A percentile compares a stretch with the other conserved stretches of the same genome.
Conservation (phyloP, 441 rosid species). For the Gossypium laxum region DNA sequence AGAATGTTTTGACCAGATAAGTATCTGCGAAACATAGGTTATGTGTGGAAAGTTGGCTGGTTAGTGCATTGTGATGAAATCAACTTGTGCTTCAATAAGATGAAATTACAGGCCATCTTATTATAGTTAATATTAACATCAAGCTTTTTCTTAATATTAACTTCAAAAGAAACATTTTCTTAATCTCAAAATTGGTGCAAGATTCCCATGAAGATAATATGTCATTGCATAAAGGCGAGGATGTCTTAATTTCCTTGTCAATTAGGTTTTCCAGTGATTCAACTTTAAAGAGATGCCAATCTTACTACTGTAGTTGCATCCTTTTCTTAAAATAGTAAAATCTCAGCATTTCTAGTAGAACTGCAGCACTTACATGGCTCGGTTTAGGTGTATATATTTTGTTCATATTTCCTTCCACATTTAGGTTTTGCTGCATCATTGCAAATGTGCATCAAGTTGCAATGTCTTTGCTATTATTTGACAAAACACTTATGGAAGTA, state of each 20-base stretch:
- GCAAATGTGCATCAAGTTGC: not conserved
- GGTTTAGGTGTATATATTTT: not conserved
- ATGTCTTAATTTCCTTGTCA: not conserved
- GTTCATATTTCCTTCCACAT: not conserved
- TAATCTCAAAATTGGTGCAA: not conserved
- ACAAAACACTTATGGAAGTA: constrained; percentile 7
- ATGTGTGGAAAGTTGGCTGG: constrained; percentile 4
- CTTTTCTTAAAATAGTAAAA: not conserved
- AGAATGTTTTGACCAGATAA: not conserved
- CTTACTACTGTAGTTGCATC: not conserved
- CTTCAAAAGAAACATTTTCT: not conserved
- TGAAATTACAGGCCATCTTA: not conserved
- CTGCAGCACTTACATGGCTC: not conserved
- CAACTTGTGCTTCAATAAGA: not conserved
- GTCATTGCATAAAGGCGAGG: not conserved
- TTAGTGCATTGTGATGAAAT: not conserved
- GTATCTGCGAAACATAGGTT: not conserved
- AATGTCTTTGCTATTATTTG: not conserved
- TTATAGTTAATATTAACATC: not conserved
- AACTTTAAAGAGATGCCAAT: not conserved
- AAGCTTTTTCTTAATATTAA: not conserved
- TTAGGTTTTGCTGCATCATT: not conserved
- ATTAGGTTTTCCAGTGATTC: not conserved
- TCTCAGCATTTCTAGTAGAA: not conserved
- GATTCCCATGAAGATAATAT: not conserved